These are phyloP conservation scores for Trichoderma harzianum DNA, from an alignment of 2,329 filamentous ascomycete genomes.

Conservation along the genomic window DNA sequence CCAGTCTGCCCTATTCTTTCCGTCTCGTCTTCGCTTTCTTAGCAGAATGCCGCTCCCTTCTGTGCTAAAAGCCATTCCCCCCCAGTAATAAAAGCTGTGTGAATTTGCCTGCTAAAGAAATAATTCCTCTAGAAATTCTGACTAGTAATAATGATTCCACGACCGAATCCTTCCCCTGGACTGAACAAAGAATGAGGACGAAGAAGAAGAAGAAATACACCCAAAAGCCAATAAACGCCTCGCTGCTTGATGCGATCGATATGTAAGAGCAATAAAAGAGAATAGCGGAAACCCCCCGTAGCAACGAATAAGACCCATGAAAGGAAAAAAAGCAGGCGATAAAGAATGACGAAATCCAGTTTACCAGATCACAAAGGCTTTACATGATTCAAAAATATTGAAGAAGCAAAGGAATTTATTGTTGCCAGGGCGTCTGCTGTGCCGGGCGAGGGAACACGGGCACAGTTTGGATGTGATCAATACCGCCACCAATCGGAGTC, in stretches of 20 bases:
- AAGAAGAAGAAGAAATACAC: neutral
- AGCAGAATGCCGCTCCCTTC: neutral
- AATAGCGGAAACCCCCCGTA: neutral
- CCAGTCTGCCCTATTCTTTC: neutral
- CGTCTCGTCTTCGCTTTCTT: neutral
- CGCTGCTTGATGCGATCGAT: slow-evolving; percentile 21
- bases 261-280: slow-evolving; percentile 6
- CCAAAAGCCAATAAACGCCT: slow-evolving; percentile 17
- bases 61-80: neutral
- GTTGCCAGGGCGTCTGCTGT: slow-evolving; percentile 60
- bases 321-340: neutral
- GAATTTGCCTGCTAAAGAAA: neutral
- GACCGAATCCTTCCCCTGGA: neutral
- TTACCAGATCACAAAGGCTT: slow-evolving; percentile 5
- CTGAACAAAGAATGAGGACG: neutral
- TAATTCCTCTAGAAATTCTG: neutral
- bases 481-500: slow-evolving; percentile 73
- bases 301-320: slow-evolving; percentile 7
- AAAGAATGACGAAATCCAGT: slow-evolving; percentile 15
- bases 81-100: neutral
- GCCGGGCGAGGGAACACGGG: slow-evolving; percentile 82
- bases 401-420: slow-evolving; percentile 29
- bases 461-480: slow-evolving; percentile 75
- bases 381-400: slow-evolving; percentile 9
- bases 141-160: slow-evolving; percentile 4